These are phyloP conservation scores for Populus trichocarpa DNA, from an alignment of 441 rosid genomes.

Conservation along the genomic window DNA sequence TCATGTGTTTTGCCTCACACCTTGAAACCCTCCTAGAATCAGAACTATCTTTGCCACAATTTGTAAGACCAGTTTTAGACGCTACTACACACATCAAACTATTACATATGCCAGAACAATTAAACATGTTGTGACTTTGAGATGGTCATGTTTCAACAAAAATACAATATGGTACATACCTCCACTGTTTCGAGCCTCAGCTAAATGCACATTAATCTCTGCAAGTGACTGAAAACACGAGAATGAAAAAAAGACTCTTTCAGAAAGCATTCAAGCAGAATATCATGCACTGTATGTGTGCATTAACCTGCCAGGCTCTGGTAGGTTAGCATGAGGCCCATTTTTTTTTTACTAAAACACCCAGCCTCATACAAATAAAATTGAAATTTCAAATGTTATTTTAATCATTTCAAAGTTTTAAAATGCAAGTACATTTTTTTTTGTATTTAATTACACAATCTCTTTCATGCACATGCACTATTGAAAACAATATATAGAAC, in stretches of 20 bases:
- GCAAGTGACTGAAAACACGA: slow-evolving; percentile 72
- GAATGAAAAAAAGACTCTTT: slow-evolving; percentile 20
- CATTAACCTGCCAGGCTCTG: background rate
- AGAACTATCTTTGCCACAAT: background rate
- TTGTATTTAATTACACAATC: background rate
- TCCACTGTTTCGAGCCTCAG: slow-evolving; percentile 82
- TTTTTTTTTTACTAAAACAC: background rate
- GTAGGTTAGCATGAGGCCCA: background rate
- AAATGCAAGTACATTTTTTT: background rate
- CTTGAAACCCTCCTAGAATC: background rate
- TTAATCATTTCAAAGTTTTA: background rate
- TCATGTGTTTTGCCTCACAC: background rate
- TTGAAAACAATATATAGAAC: background rate
- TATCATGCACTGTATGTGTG: background rate
- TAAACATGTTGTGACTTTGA: slow-evolving; percentile 1
- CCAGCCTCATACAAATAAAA: background rate
- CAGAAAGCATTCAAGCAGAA: slow-evolving; percentile 16
- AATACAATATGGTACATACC: slow-evolving; percentile 44
- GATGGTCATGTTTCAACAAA: slow-evolving; percentile 15
- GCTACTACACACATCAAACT: background rate
- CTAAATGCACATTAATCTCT: slow-evolving; percentile 76
- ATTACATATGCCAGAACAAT: background rate
- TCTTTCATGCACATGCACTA: background rate
- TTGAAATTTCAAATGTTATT: background rate
- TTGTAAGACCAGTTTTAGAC: background rate